Evolutionary conservation across 164 flowering plant genomes (phyloP).

Genomic region (Umbilicus rupestris): DNA sequence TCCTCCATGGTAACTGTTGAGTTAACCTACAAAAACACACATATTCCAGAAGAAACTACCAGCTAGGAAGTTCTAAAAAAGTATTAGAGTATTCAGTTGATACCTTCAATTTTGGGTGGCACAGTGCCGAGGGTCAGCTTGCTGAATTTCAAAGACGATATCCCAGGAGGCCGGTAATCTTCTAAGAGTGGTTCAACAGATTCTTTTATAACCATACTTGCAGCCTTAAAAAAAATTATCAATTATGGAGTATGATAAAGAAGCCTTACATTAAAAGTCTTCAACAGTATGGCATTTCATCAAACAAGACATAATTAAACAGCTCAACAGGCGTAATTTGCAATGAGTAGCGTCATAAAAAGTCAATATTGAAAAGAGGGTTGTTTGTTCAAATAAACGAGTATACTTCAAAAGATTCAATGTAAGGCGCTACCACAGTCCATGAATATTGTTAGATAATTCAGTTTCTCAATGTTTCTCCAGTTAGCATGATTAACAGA

Average conservation of each 20-base stretch:
- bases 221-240: slow-evolving; percentile 48
- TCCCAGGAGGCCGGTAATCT: slow-evolving; percentile 88
- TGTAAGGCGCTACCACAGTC: background rate
- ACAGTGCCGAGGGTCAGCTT: slow-evolving; percentile 84
- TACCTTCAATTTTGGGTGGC: slow-evolving; percentile 98
- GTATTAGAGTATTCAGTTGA: background rate
- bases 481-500: background rate
- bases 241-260: background rate
- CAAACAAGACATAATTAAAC: background rate
- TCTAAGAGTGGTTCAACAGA: slow-evolving; percentile 93
- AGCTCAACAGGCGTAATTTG: background rate
- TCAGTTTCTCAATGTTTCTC: background rate
- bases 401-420: background rate
- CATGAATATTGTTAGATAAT: background rate
- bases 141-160: slow-evolving; percentile 82
- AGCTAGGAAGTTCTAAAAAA: background rate
- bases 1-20: background rate
- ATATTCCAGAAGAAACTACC: background rate
- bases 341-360: background rate
- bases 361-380: too few species aligned
- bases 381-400: too few species aligned
- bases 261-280: background rate
- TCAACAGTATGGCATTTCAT: background rate
- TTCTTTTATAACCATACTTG: slow-evolving; percentile 65
- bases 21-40: background rate